A percentile compares a stretch with the other conserved stretches of the same genome.
Evolutionary conservation across 768 basidiomycete genomes (phyloP).

Genomic region (Tulasnella sp.): DNA sequence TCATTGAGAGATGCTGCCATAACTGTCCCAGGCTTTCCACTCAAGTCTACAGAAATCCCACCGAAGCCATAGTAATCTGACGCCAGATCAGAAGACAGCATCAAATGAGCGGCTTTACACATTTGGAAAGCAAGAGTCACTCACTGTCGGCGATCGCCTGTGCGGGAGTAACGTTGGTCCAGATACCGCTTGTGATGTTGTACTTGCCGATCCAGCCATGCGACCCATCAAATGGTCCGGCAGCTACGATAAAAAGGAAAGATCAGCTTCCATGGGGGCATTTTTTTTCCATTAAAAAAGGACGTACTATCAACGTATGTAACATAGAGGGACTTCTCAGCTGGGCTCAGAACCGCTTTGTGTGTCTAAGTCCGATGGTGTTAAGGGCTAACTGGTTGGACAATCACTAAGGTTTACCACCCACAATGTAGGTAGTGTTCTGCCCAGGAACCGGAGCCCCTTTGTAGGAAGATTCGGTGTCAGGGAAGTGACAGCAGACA

Average conservation of each 20-base stretch:
- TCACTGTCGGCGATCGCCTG: neutral
- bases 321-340: neutral
- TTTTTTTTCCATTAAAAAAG: neutral
- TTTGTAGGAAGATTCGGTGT: constrained; percentile 20
- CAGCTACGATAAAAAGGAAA: neutral
- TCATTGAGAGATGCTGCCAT: neutral
- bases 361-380: too few relatives aligned
- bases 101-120: too few relatives aligned
- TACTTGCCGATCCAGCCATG: neutral
- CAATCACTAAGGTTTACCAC: too few relatives aligned
- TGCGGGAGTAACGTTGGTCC: neutral
- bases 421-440: constrained; percentile 40
- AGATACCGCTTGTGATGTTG: neutral
- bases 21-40: neutral
- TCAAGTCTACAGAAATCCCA: neutral
- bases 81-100: too few relatives aligned
- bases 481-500: too few relatives aligned
- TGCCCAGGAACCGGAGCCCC: constrained; percentile 49
- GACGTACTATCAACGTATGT: neutral
- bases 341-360: neutral
- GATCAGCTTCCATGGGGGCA: neutral
- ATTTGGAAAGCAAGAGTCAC: too few relatives aligned
- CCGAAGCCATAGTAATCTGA: neutral
- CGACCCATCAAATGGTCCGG: neutral
- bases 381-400: too few relatives aligned